A percentile compares a stretch with the other conserved stretches of the same genome.
These are phyloP conservation scores for Colletotrichum sidae DNA, from an alignment of 2,329 filamentous ascomycete species.

Conservation along the genomic window DNA sequence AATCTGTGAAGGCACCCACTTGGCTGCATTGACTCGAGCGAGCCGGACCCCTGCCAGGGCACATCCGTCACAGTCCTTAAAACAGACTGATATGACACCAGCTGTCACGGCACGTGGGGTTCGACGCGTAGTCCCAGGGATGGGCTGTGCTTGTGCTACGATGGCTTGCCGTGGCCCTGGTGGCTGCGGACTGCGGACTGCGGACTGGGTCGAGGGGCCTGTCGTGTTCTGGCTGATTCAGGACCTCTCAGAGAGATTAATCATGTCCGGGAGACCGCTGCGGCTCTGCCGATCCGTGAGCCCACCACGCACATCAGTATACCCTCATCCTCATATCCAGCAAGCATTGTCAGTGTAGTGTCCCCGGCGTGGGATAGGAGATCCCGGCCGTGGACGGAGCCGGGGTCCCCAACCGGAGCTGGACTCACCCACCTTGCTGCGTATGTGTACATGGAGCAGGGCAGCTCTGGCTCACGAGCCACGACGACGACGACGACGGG, in stretches of 20 bases:
- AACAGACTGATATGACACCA: conserved; percentile 23
- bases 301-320: too few relatives aligned
- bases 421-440: conserved; percentile 15
- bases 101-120: conserved; percentile 30
- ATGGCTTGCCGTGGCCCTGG: too few relatives aligned
- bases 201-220: conserved; percentile 4
- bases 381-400: conserved; percentile 6
- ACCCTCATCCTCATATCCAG: too few relatives aligned
- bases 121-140: conserved; percentile 24
- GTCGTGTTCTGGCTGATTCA: conserved; percentile 24
- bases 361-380: neutral
- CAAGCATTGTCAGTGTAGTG: too few relatives aligned
- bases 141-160: neutral
- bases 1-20: neutral
- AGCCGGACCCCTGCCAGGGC: conserved; percentile 7
- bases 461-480: too few relatives aligned
- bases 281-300: conserved; percentile 15
- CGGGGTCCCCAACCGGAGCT: conserved; percentile 13
- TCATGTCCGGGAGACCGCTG: conserved; percentile 17
- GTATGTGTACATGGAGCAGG: too few relatives aligned
- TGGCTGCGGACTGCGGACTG: neutral
- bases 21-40: conserved; percentile 24
- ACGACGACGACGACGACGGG: conserved; percentile 5
- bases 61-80: conserved; percentile 21
- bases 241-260: conserved; percentile 32